Conservation (phyloP, 1,139 yeast genomes). For the Taphrina flavorubra region DNA sequence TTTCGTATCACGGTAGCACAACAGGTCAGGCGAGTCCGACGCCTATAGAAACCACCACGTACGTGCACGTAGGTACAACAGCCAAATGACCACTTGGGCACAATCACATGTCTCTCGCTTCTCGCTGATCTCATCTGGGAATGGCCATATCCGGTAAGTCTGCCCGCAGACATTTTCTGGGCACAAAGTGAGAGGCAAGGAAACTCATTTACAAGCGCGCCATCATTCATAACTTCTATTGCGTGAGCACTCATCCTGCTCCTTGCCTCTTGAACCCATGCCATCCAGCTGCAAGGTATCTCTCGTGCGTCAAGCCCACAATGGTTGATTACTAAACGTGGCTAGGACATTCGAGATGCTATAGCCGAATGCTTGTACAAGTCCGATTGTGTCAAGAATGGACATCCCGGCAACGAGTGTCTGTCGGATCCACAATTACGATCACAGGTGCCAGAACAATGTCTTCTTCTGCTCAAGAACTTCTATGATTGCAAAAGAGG, state of each 20-base stretch:
- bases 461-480: conserved; percentile 54
- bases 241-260: neutral
- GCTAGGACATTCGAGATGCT: conserved; percentile 39
- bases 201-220: too few species aligned
- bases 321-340: neutral
- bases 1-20: too few species aligned
- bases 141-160: neutral
- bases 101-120: neutral
- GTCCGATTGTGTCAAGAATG: conserved; percentile 42
- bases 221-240: too few species aligned
- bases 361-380: conserved; percentile 39
- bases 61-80: too few species aligned
- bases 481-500: conserved; percentile 56
- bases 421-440: conserved; percentile 77
- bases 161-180: neutral
- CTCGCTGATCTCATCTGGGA: neutral
- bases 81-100: neutral
- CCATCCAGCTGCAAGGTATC: conserved; percentile 28
- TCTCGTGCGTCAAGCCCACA: neutral
- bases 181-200: too few species aligned
- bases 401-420: conserved; percentile 90
- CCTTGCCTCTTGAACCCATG: neutral
- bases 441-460: conserved; percentile 80
- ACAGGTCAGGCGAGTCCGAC: too few species aligned
- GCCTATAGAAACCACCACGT: too few species aligned